These are phyloP conservation scores for Saccharomycopsis guyanensis DNA, from an alignment of 805 yeast genomes.

Conservation along the genomic window DNA sequence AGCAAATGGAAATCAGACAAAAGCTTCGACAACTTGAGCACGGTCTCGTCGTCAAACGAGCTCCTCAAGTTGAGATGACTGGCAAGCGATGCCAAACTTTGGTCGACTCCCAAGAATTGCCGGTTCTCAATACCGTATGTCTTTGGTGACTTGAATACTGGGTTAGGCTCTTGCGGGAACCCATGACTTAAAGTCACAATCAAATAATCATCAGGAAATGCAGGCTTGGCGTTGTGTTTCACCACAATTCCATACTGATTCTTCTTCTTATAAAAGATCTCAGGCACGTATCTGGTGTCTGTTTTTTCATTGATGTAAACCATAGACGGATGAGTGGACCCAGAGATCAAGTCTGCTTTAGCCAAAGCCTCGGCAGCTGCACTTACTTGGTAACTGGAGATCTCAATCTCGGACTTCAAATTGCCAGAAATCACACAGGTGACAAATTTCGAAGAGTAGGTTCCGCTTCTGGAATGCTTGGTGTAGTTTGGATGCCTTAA, in stretches of 20 bases:
- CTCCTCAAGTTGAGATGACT: slow-evolving; percentile 36
- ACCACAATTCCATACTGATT: slow-evolving; percentile 88
- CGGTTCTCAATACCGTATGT: slow-evolving; percentile 77
- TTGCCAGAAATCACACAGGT: slow-evolving; percentile 96
- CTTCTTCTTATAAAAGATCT: slow-evolving; percentile 71
- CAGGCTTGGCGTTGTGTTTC: slow-evolving; percentile 83
- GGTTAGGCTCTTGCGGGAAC: slow-evolving; percentile 59
- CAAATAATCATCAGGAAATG: slow-evolving; percentile 87
- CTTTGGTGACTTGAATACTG: slow-evolving; percentile 38
- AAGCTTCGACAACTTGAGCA: slow-evolving; percentile 29
- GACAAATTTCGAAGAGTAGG: slow-evolving; percentile 81
- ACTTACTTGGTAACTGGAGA: slow-evolving; percentile 84
- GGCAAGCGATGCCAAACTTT: slow-evolving; percentile 51
- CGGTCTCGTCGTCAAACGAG: slow-evolving; percentile 22
- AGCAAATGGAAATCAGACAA: slow-evolving; percentile 75
- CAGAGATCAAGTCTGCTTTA: slow-evolving; percentile 74
- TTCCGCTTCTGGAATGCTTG: slow-evolving; percentile 54
- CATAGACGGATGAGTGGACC: slow-evolving; percentile 86
- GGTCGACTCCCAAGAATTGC: slow-evolving; percentile 64
- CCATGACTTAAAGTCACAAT: slow-evolving; percentile 88
- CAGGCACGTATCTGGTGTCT: slow-evolving; percentile 82
- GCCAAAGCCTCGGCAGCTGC: slow-evolving; percentile 82
- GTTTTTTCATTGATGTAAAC: slow-evolving; percentile 74
- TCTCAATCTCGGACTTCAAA: slow-evolving; percentile 77
- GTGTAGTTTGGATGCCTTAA: slow-evolving; percentile 51